phyloP scores from a whole-genome alignment of 257 asterid species.

The Nicotiana benthamiana region DNA sequence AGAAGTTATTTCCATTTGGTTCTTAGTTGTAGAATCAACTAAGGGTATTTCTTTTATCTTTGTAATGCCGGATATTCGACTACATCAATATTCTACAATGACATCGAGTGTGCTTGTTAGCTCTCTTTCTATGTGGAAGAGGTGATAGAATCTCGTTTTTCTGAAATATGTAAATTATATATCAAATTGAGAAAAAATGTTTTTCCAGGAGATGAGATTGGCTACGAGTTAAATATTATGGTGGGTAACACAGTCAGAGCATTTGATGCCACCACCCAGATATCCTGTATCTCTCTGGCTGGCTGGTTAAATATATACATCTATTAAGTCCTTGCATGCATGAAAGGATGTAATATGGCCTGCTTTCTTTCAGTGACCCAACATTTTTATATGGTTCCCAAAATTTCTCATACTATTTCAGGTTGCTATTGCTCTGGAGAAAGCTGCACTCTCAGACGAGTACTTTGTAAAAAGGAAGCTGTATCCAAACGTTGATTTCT shows the following conservation, averaged over 20 bases:
- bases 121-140: neutral
- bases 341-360: neutral
- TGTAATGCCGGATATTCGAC: neutral
- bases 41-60: neutral
- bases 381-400: neutral
- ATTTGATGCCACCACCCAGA: neutral
- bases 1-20: neutral
- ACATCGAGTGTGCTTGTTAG: neutral
- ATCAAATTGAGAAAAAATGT: neutral
- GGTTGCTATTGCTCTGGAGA: slow-evolving; percentile 97
- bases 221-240: neutral
- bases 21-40: neutral
- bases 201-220: neutral
- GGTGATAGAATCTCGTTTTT: neutral
- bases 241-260: neutral
- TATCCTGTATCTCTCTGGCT: neutral
- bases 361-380: neutral
- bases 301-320: neutral
- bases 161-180: neutral
- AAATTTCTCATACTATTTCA: slow-evolving; percentile 19
- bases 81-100: neutral
- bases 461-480: slow-evolving; percentile 93
- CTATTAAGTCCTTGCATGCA: neutral
- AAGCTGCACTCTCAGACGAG: slow-evolving; percentile 91
- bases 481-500: slow-evolving; percentile 96